Evolutionary conservation across 1,139 yeast species (phyloP).

Genomic region (Yamadazyma buinensis): DNA sequence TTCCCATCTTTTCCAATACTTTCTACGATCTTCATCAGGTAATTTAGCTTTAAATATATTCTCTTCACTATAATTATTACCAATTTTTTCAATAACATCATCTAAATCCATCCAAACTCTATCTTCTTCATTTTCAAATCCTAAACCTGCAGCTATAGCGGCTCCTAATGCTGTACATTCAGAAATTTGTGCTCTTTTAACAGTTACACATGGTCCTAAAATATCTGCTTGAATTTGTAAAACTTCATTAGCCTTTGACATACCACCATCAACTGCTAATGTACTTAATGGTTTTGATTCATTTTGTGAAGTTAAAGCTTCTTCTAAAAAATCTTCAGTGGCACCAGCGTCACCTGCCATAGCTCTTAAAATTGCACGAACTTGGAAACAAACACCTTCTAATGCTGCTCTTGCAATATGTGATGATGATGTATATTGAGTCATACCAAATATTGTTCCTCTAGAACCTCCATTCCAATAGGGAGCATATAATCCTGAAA

Average conservation of each 20-base stretch:
- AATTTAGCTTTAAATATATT: slow-evolving; percentile 56
- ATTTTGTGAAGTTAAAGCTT: slow-evolving; percentile 38
- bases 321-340: slow-evolving; percentile 44
- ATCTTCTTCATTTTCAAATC: slow-evolving; percentile 53
- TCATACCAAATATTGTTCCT: slow-evolving; percentile 90
- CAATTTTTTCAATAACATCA: slow-evolving; percentile 47
- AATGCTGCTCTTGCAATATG: slow-evolving; percentile 93
- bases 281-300: slow-evolving; percentile 47
- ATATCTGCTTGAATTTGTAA: slow-evolving; percentile 94
- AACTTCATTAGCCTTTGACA: slow-evolving; percentile 88
- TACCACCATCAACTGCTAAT: slow-evolving; percentile 90
- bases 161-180: slow-evolving; percentile 97
- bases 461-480: slow-evolving; percentile 94
- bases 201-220: slow-evolving; percentile 80
- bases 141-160: slow-evolving; percentile 91
- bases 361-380: slow-evolving; percentile 83
- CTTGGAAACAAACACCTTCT: slow-evolving; percentile 94
- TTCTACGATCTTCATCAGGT: slow-evolving; percentile 58
- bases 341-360: slow-evolving; percentile 83
- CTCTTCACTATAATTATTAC: slow-evolving; percentile 27
- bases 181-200: slow-evolving; percentile 73
- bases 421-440: slow-evolving; percentile 81
- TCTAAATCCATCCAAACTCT: slow-evolving; percentile 74
- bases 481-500: slow-evolving; percentile 92
- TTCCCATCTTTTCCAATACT: slow-evolving; percentile 75